phyloP scores from a whole-genome alignment of 176 grass and related monocot genomes.

The Bromus sterilis region DNA sequence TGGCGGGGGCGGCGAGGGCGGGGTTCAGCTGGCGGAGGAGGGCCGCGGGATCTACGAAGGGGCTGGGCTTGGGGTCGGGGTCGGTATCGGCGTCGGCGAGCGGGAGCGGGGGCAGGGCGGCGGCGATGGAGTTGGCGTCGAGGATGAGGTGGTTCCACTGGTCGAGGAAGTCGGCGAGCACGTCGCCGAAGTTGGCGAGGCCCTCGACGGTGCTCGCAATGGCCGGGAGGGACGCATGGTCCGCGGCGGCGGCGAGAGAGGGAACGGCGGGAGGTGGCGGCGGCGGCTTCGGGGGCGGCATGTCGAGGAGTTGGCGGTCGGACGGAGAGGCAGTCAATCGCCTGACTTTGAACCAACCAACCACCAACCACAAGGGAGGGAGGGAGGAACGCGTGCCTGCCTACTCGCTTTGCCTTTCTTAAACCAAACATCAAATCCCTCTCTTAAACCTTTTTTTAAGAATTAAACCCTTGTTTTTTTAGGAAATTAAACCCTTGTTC shows the following conservation, averaged over 20 bases:
- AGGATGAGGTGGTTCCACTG: constrained; percentile 38
- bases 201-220: background rate
- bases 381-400: background rate
- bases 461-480: too few species aligned
- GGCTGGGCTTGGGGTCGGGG: background rate
- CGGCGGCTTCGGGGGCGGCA: background rate
- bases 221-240: background rate
- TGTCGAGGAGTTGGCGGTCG: background rate
- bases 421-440: too few species aligned
- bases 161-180: constrained; percentile 33
- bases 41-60: background rate
- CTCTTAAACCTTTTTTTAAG: background rate
- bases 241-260: background rate
- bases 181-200: constrained; percentile 20
- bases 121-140: constrained; percentile 32
- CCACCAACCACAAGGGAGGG: too few species aligned
- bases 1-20: background rate
- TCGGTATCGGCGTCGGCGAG: background rate
- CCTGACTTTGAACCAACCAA: background rate
- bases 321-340: background rate
- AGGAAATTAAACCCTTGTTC: too few species aligned
- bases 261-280: background rate
- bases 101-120: constrained; percentile 16
- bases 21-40: constrained; percentile 27
- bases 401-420: background rate